Evolutionary conservation across 768 basidiomycete genomes (phyloP).

Genomic region (Nidula microcarpa): DNA sequence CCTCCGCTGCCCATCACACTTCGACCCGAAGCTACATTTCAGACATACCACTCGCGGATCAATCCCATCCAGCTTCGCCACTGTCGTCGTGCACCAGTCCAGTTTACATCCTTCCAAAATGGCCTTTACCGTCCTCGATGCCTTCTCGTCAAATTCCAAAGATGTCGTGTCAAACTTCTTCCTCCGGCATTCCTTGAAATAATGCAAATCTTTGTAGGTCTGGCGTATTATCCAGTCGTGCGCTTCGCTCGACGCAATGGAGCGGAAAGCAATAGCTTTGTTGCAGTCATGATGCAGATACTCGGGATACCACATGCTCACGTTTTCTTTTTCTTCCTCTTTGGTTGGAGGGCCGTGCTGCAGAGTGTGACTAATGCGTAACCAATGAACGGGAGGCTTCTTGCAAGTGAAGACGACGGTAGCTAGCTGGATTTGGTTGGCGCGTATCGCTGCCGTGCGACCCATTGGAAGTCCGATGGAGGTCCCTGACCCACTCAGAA

Average conservation of each 20-base stretch:
- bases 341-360: background rate
- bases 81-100: constrained; percentile 16
- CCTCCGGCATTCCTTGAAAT: constrained; percentile 8
- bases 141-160: constrained; percentile 24
- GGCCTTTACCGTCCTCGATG: constrained; percentile 21
- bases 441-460: too few species aligned
- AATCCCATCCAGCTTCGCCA: constrained; percentile 19
- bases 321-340: constrained; percentile 4
- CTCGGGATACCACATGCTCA: constrained; percentile 29
- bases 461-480: too few species aligned
- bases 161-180: constrained; percentile 16
- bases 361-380: too few species aligned
- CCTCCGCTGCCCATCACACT: constrained; percentile 26
- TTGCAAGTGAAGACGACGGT: background rate
- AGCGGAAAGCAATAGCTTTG: background rate
- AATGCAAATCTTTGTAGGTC: too few species aligned
- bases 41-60: constrained; percentile 30
- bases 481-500: background rate
- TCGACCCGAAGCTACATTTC: constrained; percentile 27
- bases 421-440: background rate
- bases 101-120: constrained; percentile 26
- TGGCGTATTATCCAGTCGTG: too few species aligned
- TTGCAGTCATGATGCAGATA: constrained; percentile 29
- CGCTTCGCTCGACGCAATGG: background rate
- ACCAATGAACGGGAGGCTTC: background rate